These are phyloP conservation scores for Chalciporus sp. DNA, from an alignment of 1,284 basidiomycete species.

Conservation along the genomic window DNA sequence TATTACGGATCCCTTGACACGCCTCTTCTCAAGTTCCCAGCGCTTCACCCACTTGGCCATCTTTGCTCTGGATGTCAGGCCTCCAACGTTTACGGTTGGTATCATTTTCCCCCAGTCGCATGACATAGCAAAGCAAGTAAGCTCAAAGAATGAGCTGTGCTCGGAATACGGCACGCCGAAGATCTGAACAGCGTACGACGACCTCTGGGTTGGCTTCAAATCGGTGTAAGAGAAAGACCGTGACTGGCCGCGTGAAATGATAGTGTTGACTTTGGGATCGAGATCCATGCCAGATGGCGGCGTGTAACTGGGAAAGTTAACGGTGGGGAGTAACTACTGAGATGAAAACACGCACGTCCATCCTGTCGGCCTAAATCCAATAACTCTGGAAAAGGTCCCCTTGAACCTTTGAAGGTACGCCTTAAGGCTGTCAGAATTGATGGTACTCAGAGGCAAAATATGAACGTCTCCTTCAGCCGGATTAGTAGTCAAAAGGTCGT, in stretches of 20 bases:
- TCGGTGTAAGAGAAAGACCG: constrained; percentile 68
- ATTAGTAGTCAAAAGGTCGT: constrained; percentile 76
- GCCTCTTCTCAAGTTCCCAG: constrained; percentile 82
- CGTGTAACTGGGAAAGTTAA: constrained; percentile 55
- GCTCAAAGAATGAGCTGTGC: constrained; percentile 92
- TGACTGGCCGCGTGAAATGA: constrained; percentile 69
- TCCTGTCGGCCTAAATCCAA: constrained; percentile 92
- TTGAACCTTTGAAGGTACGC: constrained; percentile 79
- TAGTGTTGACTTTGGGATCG: constrained; percentile 60
- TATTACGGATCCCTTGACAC: constrained; percentile 54
- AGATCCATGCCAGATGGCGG: constrained; percentile 69
- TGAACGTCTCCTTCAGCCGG: constrained; percentile 84
- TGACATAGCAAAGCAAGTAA: constrained; percentile 92
- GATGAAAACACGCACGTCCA: constrained; percentile 72
- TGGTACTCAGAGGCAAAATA: constrained; percentile 78
- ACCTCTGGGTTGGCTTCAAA: constrained; percentile 74
- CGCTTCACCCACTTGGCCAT: constrained; percentile 86
- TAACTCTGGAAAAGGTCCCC: constrained; percentile 70
- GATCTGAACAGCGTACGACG: constrained; percentile 69
- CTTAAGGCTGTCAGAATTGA: constrained; percentile 79
- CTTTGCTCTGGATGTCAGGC: constrained; percentile 73
- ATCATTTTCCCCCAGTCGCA: constrained; percentile 85
- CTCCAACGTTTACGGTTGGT: constrained; percentile 94
- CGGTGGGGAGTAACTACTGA: neutral
- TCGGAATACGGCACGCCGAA: constrained; percentile 95